These are phyloP conservation scores for Aspergillus transmontanensis DNA, from an alignment of 2,329 filamentous ascomycete genomes.

Conservation along the genomic window DNA sequence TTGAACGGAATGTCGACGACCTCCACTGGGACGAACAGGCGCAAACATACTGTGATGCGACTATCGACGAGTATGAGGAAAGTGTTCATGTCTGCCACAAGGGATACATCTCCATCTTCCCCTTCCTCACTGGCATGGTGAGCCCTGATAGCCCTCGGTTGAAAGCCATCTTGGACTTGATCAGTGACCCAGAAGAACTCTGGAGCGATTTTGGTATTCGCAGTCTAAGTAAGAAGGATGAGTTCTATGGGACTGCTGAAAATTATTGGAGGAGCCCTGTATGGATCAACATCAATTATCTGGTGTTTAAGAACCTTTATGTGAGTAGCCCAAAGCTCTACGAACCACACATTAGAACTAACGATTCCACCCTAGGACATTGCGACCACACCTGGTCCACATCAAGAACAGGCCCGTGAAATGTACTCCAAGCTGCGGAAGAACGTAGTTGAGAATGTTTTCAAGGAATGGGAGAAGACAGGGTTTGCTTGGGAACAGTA, in stretches of 20 bases:
- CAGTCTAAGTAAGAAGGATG: conserved; percentile 80
- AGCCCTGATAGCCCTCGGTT: conserved; percentile 73
- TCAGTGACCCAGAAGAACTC: conserved; percentile 80
- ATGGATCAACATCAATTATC: conserved; percentile 96
- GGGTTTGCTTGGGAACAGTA: conserved; percentile 99
- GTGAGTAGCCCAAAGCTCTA: conserved; percentile 55
- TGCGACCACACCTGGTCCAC: conserved; percentile 66
- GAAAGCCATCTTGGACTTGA: conserved; percentile 72
- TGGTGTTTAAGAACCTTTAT: conserved; percentile 75
- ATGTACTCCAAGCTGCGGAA: conserved; percentile 76
- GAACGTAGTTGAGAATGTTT: conserved; percentile 89
- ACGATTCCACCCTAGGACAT: conserved; percentile 56
- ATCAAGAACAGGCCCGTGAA: conserved; percentile 67
- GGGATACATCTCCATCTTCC: conserved; percentile 91
- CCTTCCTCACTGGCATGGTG: conserved; percentile 83
- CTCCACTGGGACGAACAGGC: conserved; percentile 86
- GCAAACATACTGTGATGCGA: conserved; percentile 90
- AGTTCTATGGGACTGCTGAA: conserved; percentile 84
- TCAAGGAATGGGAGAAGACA: conserved; percentile 82
- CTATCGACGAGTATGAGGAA: conserved; percentile 94
- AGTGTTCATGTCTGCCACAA: conserved; percentile 89
- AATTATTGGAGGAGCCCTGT: conserved; percentile 97
- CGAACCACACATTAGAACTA: conserved; percentile 9
- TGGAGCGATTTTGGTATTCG: conserved; percentile 89
- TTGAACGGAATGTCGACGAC: conserved; percentile 83